phyloP scores from a whole-genome alignment of 768 basidiomycete species.

The Glaciozyma antarctica region DNA sequence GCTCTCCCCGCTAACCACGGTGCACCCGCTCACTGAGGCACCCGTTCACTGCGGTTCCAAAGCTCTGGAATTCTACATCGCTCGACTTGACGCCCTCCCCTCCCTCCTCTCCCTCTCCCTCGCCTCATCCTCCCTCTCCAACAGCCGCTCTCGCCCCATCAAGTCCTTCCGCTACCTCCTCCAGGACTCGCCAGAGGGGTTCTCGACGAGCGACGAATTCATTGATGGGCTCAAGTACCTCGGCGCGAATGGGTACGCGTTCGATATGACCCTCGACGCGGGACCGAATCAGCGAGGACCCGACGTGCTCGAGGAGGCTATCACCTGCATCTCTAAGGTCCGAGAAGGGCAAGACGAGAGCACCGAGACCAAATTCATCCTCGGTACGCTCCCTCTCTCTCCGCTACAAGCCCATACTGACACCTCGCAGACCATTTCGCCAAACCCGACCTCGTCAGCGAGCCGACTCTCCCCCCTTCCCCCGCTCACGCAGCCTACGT shows the following conservation, averaged over 20 bases:
- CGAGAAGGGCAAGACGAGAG: constrained; percentile 7
- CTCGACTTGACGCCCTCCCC: constrained; percentile 7
- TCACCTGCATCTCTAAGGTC: constrained; percentile 16
- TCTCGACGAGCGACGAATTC: constrained; percentile 12
- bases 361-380: constrained; percentile 16
- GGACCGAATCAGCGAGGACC: constrained; percentile 10
- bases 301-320: constrained; percentile 26
- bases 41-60: constrained; percentile 15
- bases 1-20: not conserved
- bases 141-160: constrained; percentile 5
- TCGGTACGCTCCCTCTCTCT: constrained; percentile 1
- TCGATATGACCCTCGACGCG: constrained; percentile 27
- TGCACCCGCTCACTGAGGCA: not conserved
- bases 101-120: constrained; percentile 7
- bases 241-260: constrained; percentile 17
- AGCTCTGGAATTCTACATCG: constrained; percentile 8
- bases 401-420: not conserved
- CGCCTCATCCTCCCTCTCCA: not conserved
- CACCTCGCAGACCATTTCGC: constrained; percentile 24
- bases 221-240: constrained; percentile 15
- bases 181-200: constrained; percentile 16
- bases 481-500: constrained; percentile 10
- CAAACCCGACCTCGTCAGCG: constrained; percentile 18
- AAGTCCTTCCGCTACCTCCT: constrained; percentile 24
- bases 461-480: not conserved